Evolutionary conservation across 176 grass and related monocot genomes (phyloP).

Genomic region (Aegilops bicornis): DNA sequence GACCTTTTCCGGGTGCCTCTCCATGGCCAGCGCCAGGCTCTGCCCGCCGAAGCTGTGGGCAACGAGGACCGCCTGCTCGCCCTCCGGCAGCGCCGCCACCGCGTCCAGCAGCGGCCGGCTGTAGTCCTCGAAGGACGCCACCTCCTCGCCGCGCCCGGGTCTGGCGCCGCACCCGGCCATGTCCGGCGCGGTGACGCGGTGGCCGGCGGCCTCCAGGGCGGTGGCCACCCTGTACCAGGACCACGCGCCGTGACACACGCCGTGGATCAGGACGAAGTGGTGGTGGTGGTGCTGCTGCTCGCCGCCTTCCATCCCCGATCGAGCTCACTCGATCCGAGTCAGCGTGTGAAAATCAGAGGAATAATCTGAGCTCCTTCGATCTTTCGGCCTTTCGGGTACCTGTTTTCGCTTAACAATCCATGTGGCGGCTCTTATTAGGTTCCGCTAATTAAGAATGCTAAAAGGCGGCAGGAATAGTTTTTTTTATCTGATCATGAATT

Average conservation of each 20-base stretch:
- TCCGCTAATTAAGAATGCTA: too few species aligned
- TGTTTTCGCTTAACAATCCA: too few species aligned
- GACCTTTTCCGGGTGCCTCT: slow-evolving; percentile 36
- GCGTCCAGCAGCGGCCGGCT: not conserved
- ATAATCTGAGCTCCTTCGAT: too few species aligned
- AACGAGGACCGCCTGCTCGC: slow-evolving; percentile 39
- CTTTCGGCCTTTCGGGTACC: too few species aligned
- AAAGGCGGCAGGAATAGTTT: too few species aligned
- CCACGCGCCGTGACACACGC: slow-evolving; percentile 46
- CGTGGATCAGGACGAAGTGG: slow-evolving; percentile 59
- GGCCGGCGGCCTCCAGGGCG: slow-evolving; percentile 3
- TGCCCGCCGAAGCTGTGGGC: slow-evolving; percentile 44
- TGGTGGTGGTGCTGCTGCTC: too few species aligned
- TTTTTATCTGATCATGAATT: too few species aligned
- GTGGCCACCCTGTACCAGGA: slow-evolving; percentile 48
- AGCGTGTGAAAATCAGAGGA: too few species aligned
- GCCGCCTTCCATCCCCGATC: too few species aligned
- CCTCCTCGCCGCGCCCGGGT: slow-evolving; percentile 12
- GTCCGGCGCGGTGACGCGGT: slow-evolving; percentile 49
- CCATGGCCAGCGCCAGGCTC: slow-evolving; percentile 36
- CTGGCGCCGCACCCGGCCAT: slow-evolving; percentile 36
- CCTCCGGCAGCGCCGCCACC: slow-evolving; percentile 5
- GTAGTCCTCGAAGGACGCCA: slow-evolving; percentile 35
- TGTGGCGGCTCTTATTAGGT: too few species aligned
- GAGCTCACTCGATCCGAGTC: too few species aligned